phyloP scores from a whole-genome alignment of 1,284 basidiomycete species.

The Tilletia indica region DNA sequence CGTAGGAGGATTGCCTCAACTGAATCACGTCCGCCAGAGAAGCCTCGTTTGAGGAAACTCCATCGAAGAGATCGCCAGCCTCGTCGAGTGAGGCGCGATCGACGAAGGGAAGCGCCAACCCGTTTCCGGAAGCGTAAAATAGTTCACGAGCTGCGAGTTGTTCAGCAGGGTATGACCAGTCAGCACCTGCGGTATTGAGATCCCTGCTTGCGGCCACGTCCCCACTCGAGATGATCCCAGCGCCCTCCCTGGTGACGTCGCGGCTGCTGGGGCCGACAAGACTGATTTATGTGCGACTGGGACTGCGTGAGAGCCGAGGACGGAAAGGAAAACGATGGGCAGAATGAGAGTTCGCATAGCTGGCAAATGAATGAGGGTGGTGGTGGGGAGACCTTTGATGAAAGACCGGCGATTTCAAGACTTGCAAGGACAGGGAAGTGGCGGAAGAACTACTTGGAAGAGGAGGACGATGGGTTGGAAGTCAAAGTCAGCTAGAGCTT shows the following conservation, averaged over 20 bases:
- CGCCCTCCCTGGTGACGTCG: no score
- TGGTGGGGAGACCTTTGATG: background rate
- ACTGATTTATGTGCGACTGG: background rate
- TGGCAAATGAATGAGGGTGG: background rate
- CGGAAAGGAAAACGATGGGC: constrained; percentile 2
- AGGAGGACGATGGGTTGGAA: no score
- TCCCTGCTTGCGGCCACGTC: background rate
- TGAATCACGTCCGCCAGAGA: background rate
- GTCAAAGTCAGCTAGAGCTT: no score
- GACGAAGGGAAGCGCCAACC: constrained; percentile 4
- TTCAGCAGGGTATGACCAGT: constrained; percentile 6
- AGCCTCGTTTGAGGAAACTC: background rate
- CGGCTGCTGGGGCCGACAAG: no score
- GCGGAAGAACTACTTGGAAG: no score
- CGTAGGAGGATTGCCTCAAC: background rate
- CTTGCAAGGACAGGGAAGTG: no score
- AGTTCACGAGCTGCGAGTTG: constrained; percentile 20
- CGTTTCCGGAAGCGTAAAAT: background rate
- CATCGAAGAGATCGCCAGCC: no score
- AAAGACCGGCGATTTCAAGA: no score
- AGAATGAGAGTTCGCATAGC: constrained; percentile 17
- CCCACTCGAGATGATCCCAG: no score
- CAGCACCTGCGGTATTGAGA: background rate
- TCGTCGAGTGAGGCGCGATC: constrained; percentile 11
- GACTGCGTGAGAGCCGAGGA: constrained; percentile 10